Evolutionary conservation across 208 protist species (phyloP), one percentile per base, ranked within the genome.

Genomic region (Leishmania major): DNA sequence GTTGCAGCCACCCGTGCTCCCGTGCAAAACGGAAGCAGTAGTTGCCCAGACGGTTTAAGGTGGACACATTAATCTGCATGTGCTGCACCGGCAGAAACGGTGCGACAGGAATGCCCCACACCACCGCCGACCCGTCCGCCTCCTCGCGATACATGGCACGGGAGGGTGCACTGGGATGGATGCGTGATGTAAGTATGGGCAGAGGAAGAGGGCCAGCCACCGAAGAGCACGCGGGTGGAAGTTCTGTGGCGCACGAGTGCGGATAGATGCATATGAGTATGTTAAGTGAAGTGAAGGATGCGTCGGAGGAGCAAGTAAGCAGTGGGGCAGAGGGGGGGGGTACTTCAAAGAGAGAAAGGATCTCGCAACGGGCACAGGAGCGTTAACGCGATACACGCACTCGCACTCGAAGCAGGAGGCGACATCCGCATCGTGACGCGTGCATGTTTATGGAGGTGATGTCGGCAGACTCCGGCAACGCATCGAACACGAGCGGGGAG

Each of bases 51-150:
- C 79, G 83, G 62, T 95, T 93, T 15, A 95, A 75, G 2, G 89
- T 81, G 11, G 87, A 77, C 43, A 92, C 81, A 62, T 93, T 84
- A 35, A 95, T 81, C 40, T 90, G 84, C 73, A 90, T 69, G 72
- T 96, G 92, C 57, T 96, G 90, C 28, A 94, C 40, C 3, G 89
- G 89, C 5, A 93, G 83, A 87, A 96, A 94, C 0, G 89, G 88
- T 13, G 84, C 81, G 19, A 92, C 85, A 31, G 88, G 83, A 40
- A 95, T 59, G 77, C 88, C 81, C 75, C 84, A 84, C 60, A 90
- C 87, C n/a, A 90, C 81, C 40, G 89, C 92, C 45, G 90, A 93
- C 2, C 89, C 89, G 79, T 93, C 88, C 3, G 62, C 79, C 43
- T 79, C 82, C 3, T 87, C 51, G 0, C 67, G 72, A 78, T 86